Base-by-base conservation (phyloP, 139 green algal species). In the Tetradesmus obliquus region DNA sequence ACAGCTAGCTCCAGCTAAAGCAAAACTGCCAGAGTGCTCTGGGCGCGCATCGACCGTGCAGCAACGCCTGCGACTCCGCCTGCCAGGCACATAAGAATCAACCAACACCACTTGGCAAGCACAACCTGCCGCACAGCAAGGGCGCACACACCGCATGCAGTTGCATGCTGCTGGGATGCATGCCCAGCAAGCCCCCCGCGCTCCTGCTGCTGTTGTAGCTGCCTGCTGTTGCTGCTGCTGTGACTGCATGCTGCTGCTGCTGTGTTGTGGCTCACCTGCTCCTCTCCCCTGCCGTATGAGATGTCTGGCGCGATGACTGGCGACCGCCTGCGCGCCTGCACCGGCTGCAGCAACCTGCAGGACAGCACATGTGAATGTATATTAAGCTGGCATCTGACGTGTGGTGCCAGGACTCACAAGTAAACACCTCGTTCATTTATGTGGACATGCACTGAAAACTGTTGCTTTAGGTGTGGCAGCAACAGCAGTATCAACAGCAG, bases 281-380 rank as follows among this genome's bases (percentile, higher is more conserved):
- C 94, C 20, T 95, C 88, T 15, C 94, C 93, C 3, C 84, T 81
- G 15, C 93, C 93, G 20, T 95, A 86, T 15, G 90, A 57, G 9
- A 97, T 94, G 80, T 95, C 95, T 62, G 95, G 95, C 15, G 93
- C 91, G 84, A 97, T 91, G n/a, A 95, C 91, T 9, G 95, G 95
- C 51, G 88, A 94, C 71, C 94, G 91, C n/a, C 94, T 66, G 45
- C 93, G 93, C 13, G 92, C 93, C 24, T 92, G 89, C 66, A 92
- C 60, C 2, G 93, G 93, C 55, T 84, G 55, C 66, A 95, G 55
- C 13, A 82, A 72, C 71, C 83, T 92, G 54, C 84, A 60, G 76
- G 15, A 24, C 20, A 45, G 76, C 9, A 55, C 13, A 72, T 58
- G 58, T 55, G 5, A 72, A 45, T 13, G 19, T 12, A 9, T 45